Percentiles rank a stretch among this genome's conserved stretches.
These are phyloP conservation scores for Talaromyces sp. DNA, from an alignment of 2,329 filamentous ascomycete genomes.

Conservation along the genomic window DNA sequence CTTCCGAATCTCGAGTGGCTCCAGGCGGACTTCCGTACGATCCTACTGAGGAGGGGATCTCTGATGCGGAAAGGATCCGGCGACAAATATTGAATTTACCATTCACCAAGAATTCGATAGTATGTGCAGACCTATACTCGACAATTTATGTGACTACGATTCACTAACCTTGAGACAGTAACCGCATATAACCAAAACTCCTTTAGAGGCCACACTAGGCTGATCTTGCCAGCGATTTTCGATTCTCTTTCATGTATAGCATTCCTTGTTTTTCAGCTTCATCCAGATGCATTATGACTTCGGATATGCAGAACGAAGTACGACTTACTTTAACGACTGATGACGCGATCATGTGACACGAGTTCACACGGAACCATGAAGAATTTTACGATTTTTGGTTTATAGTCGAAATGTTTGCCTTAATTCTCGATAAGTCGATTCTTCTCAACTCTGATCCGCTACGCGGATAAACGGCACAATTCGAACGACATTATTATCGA, in stretches of 20 bases:
- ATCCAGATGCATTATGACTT: slow-evolving; percentile 13
- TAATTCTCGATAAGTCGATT: slow-evolving; percentile 3
- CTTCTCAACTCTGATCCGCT: background rate
- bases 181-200: background rate
- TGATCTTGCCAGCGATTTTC: slow-evolving; percentile 1
- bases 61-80: slow-evolving; percentile 37
- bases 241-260: slow-evolving; percentile 14
- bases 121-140: background rate
- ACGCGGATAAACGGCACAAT: slow-evolving; percentile 5
- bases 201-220: background rate
- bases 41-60: slow-evolving; percentile 31
- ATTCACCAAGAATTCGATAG: slow-evolving; percentile 22
- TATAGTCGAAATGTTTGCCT: slow-evolving; percentile 11
- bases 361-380: slow-evolving; percentile 16
- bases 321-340: slow-evolving; percentile 28
- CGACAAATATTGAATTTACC: slow-evolving; percentile 37
- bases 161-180: slow-evolving; percentile 8
- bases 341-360: slow-evolving; percentile 23
- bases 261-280: slow-evolving; percentile 3
- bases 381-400: slow-evolving; percentile 16
- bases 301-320: slow-evolving; percentile 17
- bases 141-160: background rate
- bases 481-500: slow-evolving; percentile 6
- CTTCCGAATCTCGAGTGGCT: slow-evolving; percentile 16
- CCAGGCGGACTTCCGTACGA: slow-evolving; percentile 25